Base-by-base conservation (phyloP, 2,329 filamentous ascomycete genomes). In the Didymella pomorum region DNA sequence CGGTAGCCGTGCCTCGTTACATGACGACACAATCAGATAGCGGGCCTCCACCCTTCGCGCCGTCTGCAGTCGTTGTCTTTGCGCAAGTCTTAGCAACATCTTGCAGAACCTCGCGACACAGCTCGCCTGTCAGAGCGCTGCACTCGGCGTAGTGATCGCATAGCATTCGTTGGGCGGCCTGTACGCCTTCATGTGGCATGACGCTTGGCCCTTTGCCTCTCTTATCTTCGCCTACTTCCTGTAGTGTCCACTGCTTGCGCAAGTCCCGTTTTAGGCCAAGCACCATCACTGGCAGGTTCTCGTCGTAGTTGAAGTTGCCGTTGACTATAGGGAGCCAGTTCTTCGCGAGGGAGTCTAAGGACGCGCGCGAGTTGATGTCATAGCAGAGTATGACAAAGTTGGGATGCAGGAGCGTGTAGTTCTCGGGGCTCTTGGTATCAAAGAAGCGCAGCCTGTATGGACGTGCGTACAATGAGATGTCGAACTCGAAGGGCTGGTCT, bases 91-190 rank as follows among this genome's bases (percentile, higher is more conserved):
- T 81, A 10, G 84, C 84, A 20, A 88, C 78, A 70, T 88, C 86
- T 67, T 88, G 85, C 57, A 88, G 80, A 0, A 85, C 84, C 71
- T 88, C 82, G 29, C 77, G 76, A 63, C 86, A 83, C 37, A 88
- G 74, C 73, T 87, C 83, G 3, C 86, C 86, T 6, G 86, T 88
- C 37, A 84, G 35, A 39, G 86, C 85, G 60, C 84, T 87, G 63
- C 86, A 88, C 68, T 88, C 86, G 3, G 84, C 86, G 72, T 88
- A 88, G 33, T 80, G 78, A 77, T 88, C 86, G 70, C 83, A 86
- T 23, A 84, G 78, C 75, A 88, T 82, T 64, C 85, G 82, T 64
- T 86, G 84, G 16, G 86, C 85, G 7, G 85, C 64, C 14, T 73
- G 70, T 7, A 83, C 45, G 2, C 76, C 81, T 63, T 83, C 81